Percentiles rank a stretch among this genome's conserved stretches.
These are phyloP conservation scores for Spizellomyces sp. DNA, from an alignment of 192 early-diverging fungal genomes.

Conservation along the genomic window DNA sequence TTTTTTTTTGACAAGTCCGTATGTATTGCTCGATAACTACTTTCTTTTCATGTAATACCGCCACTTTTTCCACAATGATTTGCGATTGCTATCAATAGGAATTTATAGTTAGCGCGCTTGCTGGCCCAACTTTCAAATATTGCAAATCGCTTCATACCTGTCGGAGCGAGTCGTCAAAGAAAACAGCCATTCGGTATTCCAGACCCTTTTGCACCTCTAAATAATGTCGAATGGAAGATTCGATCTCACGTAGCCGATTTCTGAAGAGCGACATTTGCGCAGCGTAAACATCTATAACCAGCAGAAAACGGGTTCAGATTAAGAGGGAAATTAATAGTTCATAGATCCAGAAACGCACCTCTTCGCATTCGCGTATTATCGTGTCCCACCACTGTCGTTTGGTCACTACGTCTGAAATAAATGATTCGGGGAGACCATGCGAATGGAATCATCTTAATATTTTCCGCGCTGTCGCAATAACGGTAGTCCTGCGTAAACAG, in stretches of 20 bases:
- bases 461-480: background rate
- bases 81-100: conserved; percentile 45
- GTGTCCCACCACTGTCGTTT: background rate
- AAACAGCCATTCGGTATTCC: conserved; percentile 44
- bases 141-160: background rate
- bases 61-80: conserved; percentile 59
- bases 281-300: conserved; percentile 48
- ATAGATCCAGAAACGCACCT: background rate
- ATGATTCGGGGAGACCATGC: conserved; percentile 60
- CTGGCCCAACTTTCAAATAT: conserved; percentile 9
- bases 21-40: conserved; percentile 51
- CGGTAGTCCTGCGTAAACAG: conserved; percentile 22
- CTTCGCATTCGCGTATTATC: conserved; percentile 10
- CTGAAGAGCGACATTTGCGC: conserved; percentile 60
- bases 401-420: conserved; percentile 41
- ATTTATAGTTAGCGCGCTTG: background rate
- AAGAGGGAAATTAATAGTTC: background rate
- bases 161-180: conserved; percentile 47
- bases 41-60: conserved; percentile 63
- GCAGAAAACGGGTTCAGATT: background rate
- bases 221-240: conserved; percentile 57
- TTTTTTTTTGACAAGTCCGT: conserved; percentile 27
- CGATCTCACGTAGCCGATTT: conserved; percentile 58
- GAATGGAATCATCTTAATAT: conserved; percentile 56
- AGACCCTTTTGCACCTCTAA: conserved; percentile 50